Evolutionary conservation across 768 basidiomycete genomes (phyloP), one percentile per base, ranked within the genome.

Genomic region (Naganishia onofrii): DNA sequence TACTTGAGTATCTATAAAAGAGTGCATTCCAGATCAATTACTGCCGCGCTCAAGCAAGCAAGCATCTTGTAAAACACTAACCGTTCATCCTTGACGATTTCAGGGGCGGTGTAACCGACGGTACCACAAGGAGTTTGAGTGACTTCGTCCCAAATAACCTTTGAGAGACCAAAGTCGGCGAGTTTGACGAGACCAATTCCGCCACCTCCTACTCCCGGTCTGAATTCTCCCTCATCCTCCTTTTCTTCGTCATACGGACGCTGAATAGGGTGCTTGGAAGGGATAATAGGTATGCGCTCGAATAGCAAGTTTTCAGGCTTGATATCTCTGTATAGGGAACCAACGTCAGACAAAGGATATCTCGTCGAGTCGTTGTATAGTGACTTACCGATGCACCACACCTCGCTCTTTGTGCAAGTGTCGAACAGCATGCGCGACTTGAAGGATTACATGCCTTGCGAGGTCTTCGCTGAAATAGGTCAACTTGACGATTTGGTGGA

Each of bases 71-170:
- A 82, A 93, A 94, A 80, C 88, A 90, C 79, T 95, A 95, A 63
- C 32, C 93, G 86, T 83, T 99, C 95, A 78, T 98, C 96, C 82
- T 97, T 98, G 76, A 99, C 96, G 71, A 99, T 99, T 82, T 99
- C 96, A 6, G 96, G 96, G 7, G 96, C 96, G 2, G 96, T 99
- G 82, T 99, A 99, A 26, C 96, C 96, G 36, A 99, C 95, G 2
- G 96, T 99, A n/a, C 96, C 96, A 77, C 96, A 99, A 26, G 96
- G 96, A 17, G 96, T 99, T 90, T 92, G 94, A 7, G 96, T 99
- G 78, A 97, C 89, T 78, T 98, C 96, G 78, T 95, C 90, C 96
- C 96, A 99, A 4, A 99, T 92, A 66, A 98, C 89, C 82, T 99
- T 99, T 72, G 89, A 91, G 56, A 99, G 84, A 38, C 96, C 96